phyloP scores from a whole-genome alignment of 306 rosid genomes.

The Macrotyloma uniflorum region DNA sequence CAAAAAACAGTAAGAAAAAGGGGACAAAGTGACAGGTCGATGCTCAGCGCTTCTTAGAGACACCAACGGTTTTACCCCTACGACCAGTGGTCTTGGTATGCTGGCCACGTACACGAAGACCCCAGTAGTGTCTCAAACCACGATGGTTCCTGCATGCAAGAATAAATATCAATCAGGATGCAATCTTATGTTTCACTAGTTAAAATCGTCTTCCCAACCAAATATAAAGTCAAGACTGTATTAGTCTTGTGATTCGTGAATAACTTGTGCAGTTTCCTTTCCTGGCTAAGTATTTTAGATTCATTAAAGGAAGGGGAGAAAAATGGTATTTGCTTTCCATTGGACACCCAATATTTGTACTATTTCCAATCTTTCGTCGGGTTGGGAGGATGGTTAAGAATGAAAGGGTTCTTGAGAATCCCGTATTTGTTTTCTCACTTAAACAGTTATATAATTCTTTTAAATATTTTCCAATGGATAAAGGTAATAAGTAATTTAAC shows the following conservation, averaged over 20 bases:
- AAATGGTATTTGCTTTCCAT: background rate
- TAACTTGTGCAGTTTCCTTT: background rate
- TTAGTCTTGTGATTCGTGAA: background rate
- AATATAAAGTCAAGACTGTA: background rate
- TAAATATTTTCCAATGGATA: background rate
- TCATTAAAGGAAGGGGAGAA: background rate
- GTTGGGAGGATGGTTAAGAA: background rate
- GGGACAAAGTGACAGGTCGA: background rate
- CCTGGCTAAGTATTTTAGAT: background rate
- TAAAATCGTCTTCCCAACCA: background rate
- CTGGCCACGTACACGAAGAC: constrained; percentile 80
- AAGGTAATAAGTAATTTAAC: background rate
- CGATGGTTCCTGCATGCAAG: constrained; percentile 43
- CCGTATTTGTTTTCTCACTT: too few relatives aligned
- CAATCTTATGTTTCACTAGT: background rate
- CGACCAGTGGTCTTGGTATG: constrained; percentile 91
- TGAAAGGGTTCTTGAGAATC: background rate
- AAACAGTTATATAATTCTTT: too few relatives aligned
- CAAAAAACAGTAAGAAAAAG: constrained; percentile 27
- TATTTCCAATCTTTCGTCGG: background rate
- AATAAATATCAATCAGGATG: background rate
- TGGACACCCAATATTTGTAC: background rate
- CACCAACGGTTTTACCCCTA: constrained; percentile 90
- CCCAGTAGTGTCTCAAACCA: constrained; percentile 52
- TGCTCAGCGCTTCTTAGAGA: constrained; percentile 81